Evolutionary conservation across 1,139 yeast species (phyloP).

Genomic region (Taphrina wiesneri): DNA sequence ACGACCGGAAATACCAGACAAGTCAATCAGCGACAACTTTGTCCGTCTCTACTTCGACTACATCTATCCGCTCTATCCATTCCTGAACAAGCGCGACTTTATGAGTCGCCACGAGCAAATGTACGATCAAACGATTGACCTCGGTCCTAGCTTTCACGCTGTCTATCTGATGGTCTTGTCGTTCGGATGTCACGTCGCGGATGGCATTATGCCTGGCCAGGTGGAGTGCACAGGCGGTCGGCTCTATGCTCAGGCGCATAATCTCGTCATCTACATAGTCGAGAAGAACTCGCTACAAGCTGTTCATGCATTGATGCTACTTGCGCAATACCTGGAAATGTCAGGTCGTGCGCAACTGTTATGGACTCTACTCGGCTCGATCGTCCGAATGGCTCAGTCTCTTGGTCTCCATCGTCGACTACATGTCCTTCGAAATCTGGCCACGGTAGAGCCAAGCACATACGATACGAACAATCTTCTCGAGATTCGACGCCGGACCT

Average conservation of each 20-base stretch:
- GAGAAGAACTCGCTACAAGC: conserved; percentile 54
- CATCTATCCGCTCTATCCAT: neutral
- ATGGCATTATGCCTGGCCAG: neutral
- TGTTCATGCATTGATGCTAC: conserved; percentile 54
- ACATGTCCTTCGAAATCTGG: conserved; percentile 32
- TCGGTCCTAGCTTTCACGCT: neutral
- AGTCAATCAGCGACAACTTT: neutral
- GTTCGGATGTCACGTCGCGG: conserved; percentile 42
- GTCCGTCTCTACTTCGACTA: conserved; percentile 8
- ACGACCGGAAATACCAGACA: conserved; percentile 3
- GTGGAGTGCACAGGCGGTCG: neutral
- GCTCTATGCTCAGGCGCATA: conserved; percentile 16
- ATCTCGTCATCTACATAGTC: conserved; percentile 38
- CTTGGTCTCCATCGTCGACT: conserved; percentile 67
- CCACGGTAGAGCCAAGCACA: conserved; percentile 45
- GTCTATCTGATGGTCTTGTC: conserved; percentile 44
- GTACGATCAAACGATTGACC: neutral
- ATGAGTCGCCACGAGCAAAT: neutral
- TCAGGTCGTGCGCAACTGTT: conserved; percentile 50
- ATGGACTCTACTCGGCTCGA: conserved; percentile 52
- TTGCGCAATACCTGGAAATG: conserved; percentile 53
- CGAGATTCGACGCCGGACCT: conserved; percentile 50
- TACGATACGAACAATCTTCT: conserved; percentile 45
- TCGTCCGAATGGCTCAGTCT: conserved; percentile 62
- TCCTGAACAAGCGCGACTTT: conserved; percentile 12